Evolutionary conservation across 192 early-diverging fungal genomes (phyloP).

Genomic region (Gigaspora rosea): DNA sequence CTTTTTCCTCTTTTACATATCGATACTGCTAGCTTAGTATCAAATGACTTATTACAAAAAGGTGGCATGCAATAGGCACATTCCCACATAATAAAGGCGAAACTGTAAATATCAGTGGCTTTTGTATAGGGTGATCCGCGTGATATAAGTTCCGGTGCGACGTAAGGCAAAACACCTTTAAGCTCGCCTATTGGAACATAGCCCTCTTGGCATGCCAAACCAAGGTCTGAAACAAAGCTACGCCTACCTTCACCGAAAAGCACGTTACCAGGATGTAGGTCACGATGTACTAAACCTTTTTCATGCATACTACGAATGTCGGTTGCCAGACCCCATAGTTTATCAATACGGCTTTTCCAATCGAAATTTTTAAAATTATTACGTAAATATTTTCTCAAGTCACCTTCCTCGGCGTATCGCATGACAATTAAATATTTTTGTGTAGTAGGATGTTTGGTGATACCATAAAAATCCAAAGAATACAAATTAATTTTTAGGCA

Average conservation of each 20-base stretch:
- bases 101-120: slow-evolving; percentile 14
- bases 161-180: slow-evolving; percentile 15
- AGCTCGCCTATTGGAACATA: not conserved
- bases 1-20: too few species aligned
- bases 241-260: slow-evolving; percentile 12
- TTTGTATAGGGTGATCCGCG: not conserved
- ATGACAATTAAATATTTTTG: slow-evolving; percentile 46
- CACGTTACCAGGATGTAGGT: slow-evolving; percentile 19
- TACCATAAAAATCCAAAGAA: slow-evolving; percentile 33
- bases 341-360: slow-evolving; percentile 22
- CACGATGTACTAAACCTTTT: slow-evolving; percentile 10
- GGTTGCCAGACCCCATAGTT: not conserved
- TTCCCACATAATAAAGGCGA: not conserved
- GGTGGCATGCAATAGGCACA: too few species aligned
- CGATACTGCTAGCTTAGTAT: too few species aligned
- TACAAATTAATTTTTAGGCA: slow-evolving; percentile 3
- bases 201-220: slow-evolving; percentile 9
- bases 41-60: too few species aligned
- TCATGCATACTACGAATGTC: slow-evolving; percentile 6
- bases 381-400: slow-evolving; percentile 41
- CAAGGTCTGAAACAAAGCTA: slow-evolving; percentile 12
- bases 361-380: slow-evolving; percentile 30
- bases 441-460: slow-evolving; percentile 41
- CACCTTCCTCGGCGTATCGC: slow-evolving; percentile 40
- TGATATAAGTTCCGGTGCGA: slow-evolving; percentile 6